Evolutionary conservation across 352 stramenopile species (phyloP).

Genomic region (Pythium brassicae): DNA sequence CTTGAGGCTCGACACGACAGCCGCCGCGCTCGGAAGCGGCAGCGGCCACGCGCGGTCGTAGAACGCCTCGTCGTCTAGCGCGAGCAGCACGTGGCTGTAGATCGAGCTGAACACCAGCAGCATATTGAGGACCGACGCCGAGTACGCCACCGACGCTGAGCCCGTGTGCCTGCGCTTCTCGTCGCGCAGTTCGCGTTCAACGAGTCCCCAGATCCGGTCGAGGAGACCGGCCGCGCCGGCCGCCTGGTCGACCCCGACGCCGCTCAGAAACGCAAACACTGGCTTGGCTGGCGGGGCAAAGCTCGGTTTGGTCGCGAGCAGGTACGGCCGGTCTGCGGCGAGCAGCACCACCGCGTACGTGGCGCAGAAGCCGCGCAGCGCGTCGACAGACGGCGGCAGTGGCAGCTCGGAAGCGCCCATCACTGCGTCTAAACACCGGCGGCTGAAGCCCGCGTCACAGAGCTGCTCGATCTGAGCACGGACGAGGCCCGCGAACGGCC

Average conservation of each 20-base stretch:
- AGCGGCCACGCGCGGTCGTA: constrained; percentile 62
- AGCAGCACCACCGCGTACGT: constrained; percentile 40
- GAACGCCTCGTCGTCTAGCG: constrained; percentile 67
- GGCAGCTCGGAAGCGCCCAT: neutral
- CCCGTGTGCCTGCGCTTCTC: constrained; percentile 7
- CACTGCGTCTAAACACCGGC: constrained; percentile 25
- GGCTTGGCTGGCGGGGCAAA: constrained; percentile 38
- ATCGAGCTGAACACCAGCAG: constrained; percentile 61
- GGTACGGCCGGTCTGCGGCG: constrained; percentile 33
- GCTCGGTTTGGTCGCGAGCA: constrained; percentile 36
- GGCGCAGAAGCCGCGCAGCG: constrained; percentile 26
- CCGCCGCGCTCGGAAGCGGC: constrained; percentile 27
- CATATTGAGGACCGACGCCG: constrained; percentile 25
- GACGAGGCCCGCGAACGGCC: constrained; percentile 5
- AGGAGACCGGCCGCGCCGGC: constrained; percentile 9
- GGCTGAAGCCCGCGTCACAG: constrained; percentile 24
- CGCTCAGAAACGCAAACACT: constrained; percentile 49
- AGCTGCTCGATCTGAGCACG: constrained; percentile 15
- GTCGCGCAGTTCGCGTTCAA: constrained; percentile 14
- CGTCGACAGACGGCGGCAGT: constrained; percentile 8
- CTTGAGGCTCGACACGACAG: constrained; percentile 52
- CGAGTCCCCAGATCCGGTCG: constrained; percentile 37
- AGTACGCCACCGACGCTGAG: constrained; percentile 13
- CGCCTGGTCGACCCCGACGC: constrained; percentile 33
- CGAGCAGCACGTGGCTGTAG: constrained; percentile 62